Evolutionary conservation across 192 early-diverging fungal genomes (phyloP), one percentile per base, ranked within the genome.

Genomic region (Mortierella hygrophila): DNA sequence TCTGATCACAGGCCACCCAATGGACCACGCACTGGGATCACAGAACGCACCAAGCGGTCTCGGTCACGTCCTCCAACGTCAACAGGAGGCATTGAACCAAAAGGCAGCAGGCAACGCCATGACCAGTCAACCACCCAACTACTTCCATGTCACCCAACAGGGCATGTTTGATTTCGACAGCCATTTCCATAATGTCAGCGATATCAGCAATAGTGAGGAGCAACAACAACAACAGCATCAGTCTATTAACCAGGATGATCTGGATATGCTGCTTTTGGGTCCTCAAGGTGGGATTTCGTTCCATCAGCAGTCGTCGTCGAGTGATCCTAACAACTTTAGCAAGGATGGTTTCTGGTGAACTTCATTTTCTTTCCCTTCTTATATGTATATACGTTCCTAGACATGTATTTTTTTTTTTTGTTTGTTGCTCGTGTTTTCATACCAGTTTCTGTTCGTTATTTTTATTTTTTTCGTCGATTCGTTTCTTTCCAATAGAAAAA

Each of bases 321-420:
- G 72, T 1, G 77, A 85, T 57, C 37, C 77, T 5, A 38, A 37
- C 13, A 38, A 37, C 13, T 72, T 71, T 15, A 38, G 68, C 44
- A 85, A 69, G 57, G 83, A 85, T 75, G 75, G 74, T 3, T 85
- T 77, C 65, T 85, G 83, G 83, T 85, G 75, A 80, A 52, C 38
- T 15, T 76, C 6, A 4, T 42, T 37, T n/a, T 5, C 13, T 21
- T 26, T n/a, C n/a, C n/a, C 40, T n/a, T 23, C 0, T 23, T 13
- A n/a, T 57, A n/a, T 38, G 0, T 40, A 26, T 65, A 26, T 52
- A 44, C 32, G 32, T 26, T 2, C 16, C 55, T 74, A 52, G 47
- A 49, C 11, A 35, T 65, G 2, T 15, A 42, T 4, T 41, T 65
- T 46, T 44, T 32, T 76, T 42, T 26, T 63, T 42, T 76, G 10